These are phyloP conservation scores for Senna siamea DNA, from an alignment of 306 rosid genomes.

Conservation along the genomic window DNA sequence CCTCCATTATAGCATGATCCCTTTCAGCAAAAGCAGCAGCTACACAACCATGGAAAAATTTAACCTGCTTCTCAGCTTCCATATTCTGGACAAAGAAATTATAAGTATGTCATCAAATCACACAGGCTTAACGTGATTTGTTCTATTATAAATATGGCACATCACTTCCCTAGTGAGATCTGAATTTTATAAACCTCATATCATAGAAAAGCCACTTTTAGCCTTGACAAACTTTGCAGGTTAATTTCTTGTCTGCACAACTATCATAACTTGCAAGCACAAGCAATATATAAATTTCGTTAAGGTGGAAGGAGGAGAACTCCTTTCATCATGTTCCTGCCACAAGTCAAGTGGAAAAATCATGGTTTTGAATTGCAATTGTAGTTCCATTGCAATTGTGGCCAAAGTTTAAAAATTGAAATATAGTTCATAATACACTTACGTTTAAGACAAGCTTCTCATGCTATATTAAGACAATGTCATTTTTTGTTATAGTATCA, in stretches of 20 bases:
- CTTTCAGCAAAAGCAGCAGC: conserved; percentile 97
- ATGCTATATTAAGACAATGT: not conserved
- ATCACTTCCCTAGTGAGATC: conserved; percentile 3
- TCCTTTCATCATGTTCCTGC: conserved; percentile 27
- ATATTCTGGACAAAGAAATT: conserved; percentile 57
- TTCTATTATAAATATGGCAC: not conserved
- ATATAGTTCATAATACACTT: not conserved
- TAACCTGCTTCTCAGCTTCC: conserved; percentile 97
- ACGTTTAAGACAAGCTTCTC: not conserved
- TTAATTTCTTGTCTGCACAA: too few relatives aligned
- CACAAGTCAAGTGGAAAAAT: conserved; percentile 6
- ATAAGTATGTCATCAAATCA: conserved; percentile 28
- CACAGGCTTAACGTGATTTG: not conserved
- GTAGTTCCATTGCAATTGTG: not conserved
- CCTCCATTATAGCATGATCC: conserved; percentile 93
- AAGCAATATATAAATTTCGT: conserved; percentile 31
- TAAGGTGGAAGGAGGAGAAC: not conserved
- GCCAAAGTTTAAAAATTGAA: not conserved
- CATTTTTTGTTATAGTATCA: not conserved
- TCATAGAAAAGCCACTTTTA: conserved; percentile 6
- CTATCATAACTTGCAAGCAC: too few relatives aligned
- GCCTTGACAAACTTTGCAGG: conserved; percentile 27
- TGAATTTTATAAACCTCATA: conserved; percentile 16
- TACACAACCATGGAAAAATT: conserved; percentile 94
- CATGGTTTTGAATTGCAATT: not conserved